Base-by-base conservation (phyloP, 1,284 basidiomycete species). In the Prillingera fragicola region DNA sequence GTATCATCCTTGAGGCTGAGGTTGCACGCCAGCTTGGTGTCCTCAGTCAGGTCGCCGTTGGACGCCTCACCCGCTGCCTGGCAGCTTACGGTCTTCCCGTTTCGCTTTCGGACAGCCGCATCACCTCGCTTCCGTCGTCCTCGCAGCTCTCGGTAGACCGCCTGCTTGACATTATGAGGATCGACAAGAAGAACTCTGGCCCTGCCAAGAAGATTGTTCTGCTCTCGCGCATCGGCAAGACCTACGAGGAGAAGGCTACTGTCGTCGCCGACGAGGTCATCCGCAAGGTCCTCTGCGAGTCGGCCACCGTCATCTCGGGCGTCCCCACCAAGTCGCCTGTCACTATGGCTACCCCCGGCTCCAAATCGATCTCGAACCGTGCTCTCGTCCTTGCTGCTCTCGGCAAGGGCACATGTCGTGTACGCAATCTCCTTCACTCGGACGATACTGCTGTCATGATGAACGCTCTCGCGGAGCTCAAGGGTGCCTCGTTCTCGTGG, bases 361-460 rank as follows among this genome's bases (percentile, higher is more conserved):
- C 87, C 45, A 98, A 99, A 75, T 92, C 87, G 60, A 87, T 99
- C 60, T 96, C 91, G 4, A 98, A 98, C 71, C 83, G 95, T 33
- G 91, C 89, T 0, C 77, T 99, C 33, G 83, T 98, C 2, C 81
- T 99, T 18, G 94, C 95, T 8, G 91, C 95, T 1, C 80, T 99
- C 13, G 88, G 82, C 0, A 80, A 79, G 34, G 94, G 94, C 12
- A 90, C 85, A 0, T 95, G 91, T 71, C 78, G 84, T 45, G 75
- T 99, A 38, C 84, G 78, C 69, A 97, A 97, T 64, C 74, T 97
- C 14, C 76, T 98, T 32, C 92, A 97, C 68, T 97, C 91, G 8
- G 94, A 98, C 63, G 94, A 99, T 69, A 99, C 94, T 0, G 89
- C 91, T 58, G 94, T 99, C 46, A 98, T 99, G 95, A 97, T 98